phyloP scores from a whole-genome alignment of 805 yeast genomes.

The Ogataea angusta region DNA sequence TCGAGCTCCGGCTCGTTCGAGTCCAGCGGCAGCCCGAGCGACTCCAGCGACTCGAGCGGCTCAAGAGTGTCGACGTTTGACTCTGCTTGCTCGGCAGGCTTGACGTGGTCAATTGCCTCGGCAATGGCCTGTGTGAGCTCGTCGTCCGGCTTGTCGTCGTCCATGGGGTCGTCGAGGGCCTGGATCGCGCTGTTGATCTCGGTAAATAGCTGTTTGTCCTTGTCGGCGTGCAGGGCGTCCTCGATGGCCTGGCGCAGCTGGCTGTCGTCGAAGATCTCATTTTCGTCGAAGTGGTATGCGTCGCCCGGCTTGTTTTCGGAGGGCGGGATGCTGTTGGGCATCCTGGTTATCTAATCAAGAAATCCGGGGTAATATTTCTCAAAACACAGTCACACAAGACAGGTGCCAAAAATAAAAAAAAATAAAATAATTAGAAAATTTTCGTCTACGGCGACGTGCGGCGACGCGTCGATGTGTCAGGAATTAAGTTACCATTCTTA shows the following conservation, averaged over 20 bases:
- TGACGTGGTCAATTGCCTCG: slow-evolving; percentile 21
- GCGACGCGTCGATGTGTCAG: slow-evolving; percentile 4
- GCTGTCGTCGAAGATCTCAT: slow-evolving; percentile 12
- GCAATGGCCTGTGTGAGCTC: slow-evolving; percentile 26
- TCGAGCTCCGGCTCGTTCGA: slow-evolving; percentile 39
- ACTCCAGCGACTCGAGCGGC: slow-evolving; percentile 2
- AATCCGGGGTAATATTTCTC: slow-evolving; percentile 22
- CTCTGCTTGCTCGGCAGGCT: slow-evolving; percentile 4
- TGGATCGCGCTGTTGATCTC: slow-evolving; percentile 29
- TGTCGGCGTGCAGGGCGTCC: slow-evolving; percentile 14
- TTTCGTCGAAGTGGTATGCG: slow-evolving; percentile 14
- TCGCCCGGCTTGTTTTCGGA: slow-evolving; percentile 9
- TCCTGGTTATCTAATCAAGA: slow-evolving; percentile 19
- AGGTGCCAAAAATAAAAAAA: neutral
- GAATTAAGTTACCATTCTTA: too few relatives aligned
- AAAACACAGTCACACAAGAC: slow-evolving; percentile 24
- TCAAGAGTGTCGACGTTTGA: slow-evolving; percentile 16
- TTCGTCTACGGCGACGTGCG: neutral
- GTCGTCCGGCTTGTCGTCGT: slow-evolving; percentile 4
- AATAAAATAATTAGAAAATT: neutral
- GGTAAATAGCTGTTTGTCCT: slow-evolving; percentile 17
- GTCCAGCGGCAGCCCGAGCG: slow-evolving; percentile 6
- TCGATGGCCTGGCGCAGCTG: slow-evolving; percentile 16
- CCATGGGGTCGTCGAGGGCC: slow-evolving; percentile 17
- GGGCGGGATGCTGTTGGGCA: slow-evolving; percentile 8